phyloP scores from a whole-genome alignment of 2,329 filamentous ascomycete genomes.

The Cladosporium cucumerinum region DNA sequence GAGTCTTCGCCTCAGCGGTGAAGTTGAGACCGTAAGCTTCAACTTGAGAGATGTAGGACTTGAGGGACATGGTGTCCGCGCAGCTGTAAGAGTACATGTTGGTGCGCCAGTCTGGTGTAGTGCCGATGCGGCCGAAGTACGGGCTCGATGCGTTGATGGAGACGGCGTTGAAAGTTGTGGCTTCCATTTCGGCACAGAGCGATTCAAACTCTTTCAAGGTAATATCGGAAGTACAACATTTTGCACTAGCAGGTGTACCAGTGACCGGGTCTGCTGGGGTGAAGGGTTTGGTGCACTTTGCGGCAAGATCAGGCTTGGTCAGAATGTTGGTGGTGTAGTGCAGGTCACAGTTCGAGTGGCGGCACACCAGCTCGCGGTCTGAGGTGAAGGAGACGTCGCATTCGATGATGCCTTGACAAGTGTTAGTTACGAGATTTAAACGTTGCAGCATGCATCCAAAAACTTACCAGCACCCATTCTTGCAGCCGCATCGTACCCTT shows the following conservation, averaged over 20 bases:
- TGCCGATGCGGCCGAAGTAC: conserved; percentile 47
- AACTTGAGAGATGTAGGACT: conserved; percentile 60
- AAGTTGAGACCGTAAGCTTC: conserved; percentile 53
- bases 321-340: conserved; percentile 69
- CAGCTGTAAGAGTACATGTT: conserved; percentile 62
- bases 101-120: conserved; percentile 59
- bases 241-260: conserved; percentile 51
- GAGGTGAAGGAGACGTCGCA: conserved; percentile 66
- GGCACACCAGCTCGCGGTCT: conserved; percentile 64
- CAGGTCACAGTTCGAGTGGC: conserved; percentile 65
- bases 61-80: conserved; percentile 58
- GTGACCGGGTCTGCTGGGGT: conserved; percentile 39
- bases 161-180: conserved; percentile 56
- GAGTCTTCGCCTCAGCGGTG: conserved; percentile 66
- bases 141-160: conserved; percentile 56
- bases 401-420: conserved; percentile 50
- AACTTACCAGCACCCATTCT: conserved; percentile 59
- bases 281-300: conserved; percentile 63
- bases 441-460: neutral
- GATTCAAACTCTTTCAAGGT: conserved; percentile 64
- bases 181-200: conserved; percentile 70
- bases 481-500: conserved; percentile 60
- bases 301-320: conserved; percentile 57
- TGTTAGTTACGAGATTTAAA: neutral
- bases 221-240: conserved; percentile 70